These are phyloP conservation scores for Hypoxylon lienhwacheense DNA, from an alignment of 495 filamentous ascomycete genomes.

Conservation along the genomic window DNA sequence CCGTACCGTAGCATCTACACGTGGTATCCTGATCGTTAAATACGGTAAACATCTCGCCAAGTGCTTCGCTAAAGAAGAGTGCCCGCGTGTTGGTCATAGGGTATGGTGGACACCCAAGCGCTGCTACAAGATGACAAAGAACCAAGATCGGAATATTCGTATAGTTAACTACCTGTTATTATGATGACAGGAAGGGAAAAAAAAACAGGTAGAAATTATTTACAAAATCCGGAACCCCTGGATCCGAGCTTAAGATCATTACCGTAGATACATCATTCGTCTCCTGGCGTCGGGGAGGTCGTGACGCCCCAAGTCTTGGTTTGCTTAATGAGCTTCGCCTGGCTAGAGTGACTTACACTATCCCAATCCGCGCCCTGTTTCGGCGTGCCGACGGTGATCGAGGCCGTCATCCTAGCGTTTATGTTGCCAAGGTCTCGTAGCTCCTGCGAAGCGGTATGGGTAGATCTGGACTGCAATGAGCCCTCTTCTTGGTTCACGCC, in stretches of 20 bases:
- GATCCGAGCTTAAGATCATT: too few relatives aligned
- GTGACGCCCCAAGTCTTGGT: slow-evolving; percentile 2
- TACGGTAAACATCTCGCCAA: too few relatives aligned
- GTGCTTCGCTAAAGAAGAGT: too few relatives aligned
- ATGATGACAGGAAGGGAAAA: too few relatives aligned
- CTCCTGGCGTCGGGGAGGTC: not conserved
- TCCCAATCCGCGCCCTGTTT: not conserved
- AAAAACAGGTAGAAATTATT: not conserved
- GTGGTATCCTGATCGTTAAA: too few relatives aligned
- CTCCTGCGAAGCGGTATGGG: not conserved
- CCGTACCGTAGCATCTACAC: too few relatives aligned
- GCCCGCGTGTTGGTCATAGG: too few relatives aligned
- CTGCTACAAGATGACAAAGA: too few relatives aligned
- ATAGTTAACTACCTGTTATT: too few relatives aligned
- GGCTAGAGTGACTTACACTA: slow-evolving; percentile 1
- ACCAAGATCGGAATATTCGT: too few relatives aligned
- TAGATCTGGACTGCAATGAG: slow-evolving; percentile 1
- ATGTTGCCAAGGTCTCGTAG: not conserved
- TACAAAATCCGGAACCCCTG: not conserved
- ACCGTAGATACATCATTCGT: not conserved
- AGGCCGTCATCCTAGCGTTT: not conserved
- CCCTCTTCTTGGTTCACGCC: not conserved
- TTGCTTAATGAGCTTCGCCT: slow-evolving; percentile 7
- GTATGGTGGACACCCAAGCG: too few relatives aligned
- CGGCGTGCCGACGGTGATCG: not conserved